Percentiles rank a stretch among this genome's conserved stretches.
Evolutionary conservation across 2,329 filamentous ascomycete species (phyloP).

Genomic region (Fusarium multiceps): DNA sequence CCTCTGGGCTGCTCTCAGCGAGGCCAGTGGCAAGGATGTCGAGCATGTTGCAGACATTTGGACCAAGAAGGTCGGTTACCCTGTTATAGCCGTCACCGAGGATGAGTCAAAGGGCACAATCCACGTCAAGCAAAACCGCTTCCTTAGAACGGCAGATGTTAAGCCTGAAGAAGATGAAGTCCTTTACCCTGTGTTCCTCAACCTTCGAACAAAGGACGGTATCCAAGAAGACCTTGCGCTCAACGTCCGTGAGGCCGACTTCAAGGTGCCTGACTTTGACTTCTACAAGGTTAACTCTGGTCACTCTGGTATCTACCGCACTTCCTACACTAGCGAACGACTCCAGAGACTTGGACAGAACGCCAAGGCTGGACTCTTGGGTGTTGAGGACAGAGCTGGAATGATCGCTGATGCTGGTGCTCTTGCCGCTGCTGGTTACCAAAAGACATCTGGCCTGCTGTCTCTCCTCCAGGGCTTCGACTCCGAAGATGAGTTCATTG

Average conservation of each 20-base stretch:
- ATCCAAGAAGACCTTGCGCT: constrained; percentile 78
- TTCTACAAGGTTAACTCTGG: constrained; percentile 98
- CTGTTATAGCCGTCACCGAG: constrained; percentile 85
- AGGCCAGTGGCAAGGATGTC: constrained; percentile 91
- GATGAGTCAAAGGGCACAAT: constrained; percentile 75
- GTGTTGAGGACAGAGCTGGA: constrained; percentile 90
- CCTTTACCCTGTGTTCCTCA: constrained; percentile 89
- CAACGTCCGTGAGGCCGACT: constrained; percentile 73
- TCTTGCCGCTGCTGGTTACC: constrained; percentile 88
- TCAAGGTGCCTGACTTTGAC: constrained; percentile 81
- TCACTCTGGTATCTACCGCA: constrained; percentile 92
- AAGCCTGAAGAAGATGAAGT: constrained; percentile 92
- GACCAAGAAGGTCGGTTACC: constrained; percentile 96
- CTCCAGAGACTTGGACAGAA: constrained; percentile 89
- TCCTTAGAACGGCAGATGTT: constrained; percentile 90
- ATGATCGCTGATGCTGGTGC: constrained; percentile 96
- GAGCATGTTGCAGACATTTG: constrained; percentile 93
- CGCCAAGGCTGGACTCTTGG: constrained; percentile 76
- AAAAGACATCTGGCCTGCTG: constrained; percentile 90
- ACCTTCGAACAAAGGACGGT: constrained; percentile 84
- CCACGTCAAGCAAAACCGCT: constrained; percentile 92
- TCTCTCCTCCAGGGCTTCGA: constrained; percentile 87
- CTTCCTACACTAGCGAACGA: constrained; percentile 84
- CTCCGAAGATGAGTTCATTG: constrained; percentile 86
- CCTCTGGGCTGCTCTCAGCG: constrained; percentile 86